Evolutionary conservation across 805 yeast species (phyloP).

Genomic region (Hagleromyces aurorensis): DNA sequence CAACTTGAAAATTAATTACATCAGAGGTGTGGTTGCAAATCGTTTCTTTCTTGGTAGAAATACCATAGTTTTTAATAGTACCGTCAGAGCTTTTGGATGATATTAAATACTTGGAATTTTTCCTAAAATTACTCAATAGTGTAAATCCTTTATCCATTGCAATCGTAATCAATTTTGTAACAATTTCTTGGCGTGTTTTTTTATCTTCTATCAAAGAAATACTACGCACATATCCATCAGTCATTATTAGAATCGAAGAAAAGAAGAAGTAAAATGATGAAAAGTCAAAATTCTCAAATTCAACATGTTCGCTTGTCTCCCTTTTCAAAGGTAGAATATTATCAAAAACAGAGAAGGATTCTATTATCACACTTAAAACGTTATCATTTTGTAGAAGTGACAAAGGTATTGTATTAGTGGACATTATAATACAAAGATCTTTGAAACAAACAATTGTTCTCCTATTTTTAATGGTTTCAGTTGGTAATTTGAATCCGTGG

Average conservation of each 20-base stretch:
- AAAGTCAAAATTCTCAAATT: slow-evolving; percentile 84
- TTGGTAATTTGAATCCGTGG: slow-evolving; percentile 22
- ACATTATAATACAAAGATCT: slow-evolving; percentile 65
- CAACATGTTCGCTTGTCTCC: slow-evolving; percentile 76
- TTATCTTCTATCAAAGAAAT: slow-evolving; percentile 20
- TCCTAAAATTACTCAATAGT: slow-evolving; percentile 12
- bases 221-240: slow-evolving; percentile 27
- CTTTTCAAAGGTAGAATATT: slow-evolving; percentile 58
- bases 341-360: slow-evolving; percentile 24
- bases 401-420: slow-evolving; percentile 53
- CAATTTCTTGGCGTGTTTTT: slow-evolving; percentile 11
- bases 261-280: slow-evolving; percentile 28
- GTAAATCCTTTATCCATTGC: slow-evolving; percentile 18
- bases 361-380: slow-evolving; percentile 15
- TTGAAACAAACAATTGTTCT: slow-evolving; percentile 26
- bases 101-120: slow-evolving; percentile 1
- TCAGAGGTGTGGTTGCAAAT: slow-evolving; percentile 20
- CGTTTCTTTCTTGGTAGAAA: slow-evolving; percentile 14
- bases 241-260: slow-evolving; percentile 25
- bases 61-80: slow-evolving; percentile 1
- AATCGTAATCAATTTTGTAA: slow-evolving; percentile 12
- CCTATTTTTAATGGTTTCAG: slow-evolving; percentile 23
- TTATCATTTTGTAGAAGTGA: slow-evolving; percentile 23
- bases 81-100: not conserved
- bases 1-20: slow-evolving; percentile 25